Evolutionary conservation across 805 yeast genomes (phyloP), one percentile per base, ranked within the genome.

Genomic region (Tetrapisispora pingtungensis): DNA sequence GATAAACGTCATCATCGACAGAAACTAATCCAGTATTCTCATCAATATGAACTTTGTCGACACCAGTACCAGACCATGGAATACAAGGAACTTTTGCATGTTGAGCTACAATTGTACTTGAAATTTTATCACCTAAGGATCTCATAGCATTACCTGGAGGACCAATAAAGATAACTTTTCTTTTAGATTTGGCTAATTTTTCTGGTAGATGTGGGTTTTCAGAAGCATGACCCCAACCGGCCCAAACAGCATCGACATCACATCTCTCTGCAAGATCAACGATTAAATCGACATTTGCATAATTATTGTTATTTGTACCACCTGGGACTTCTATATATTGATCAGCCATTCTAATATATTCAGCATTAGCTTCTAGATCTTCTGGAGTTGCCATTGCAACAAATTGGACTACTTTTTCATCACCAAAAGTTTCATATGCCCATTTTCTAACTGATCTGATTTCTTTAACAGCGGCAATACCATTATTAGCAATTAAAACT

Each of bases 161-260:
- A 52, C 99, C 99, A 64, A 93, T 93, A 61, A 93, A 93, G 45
- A 93, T 74, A 57, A 94, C 84, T 59, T 77, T 84, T 66, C 87
- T 83, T 48, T 89, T 87, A 17, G 96, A 87, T n/a, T 82, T 81
- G 14, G 97, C 97, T 64, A 93, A 74, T 66, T 76, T 79, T 67
- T 93, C 98, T 26, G 99, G 99, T 53, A 93, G 77, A 39, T 71
- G 65, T 24, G 99, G 99, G 69, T 94, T 90, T 71, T 93, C 99
- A n/a, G 96, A 86, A 26, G 99, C 99, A 64, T 94, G 98, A 58
- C 99, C 99, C 99, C 99, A 93, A 58, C 99, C 99, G 31, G 99
- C 99, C 99, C 99, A 93, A 46, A 93, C 99, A 22, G 98, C 99
- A 64, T 93, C 95, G 45, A 85, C 97, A 53, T 86, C 78, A 36